These are phyloP conservation scores for Adansonia madagascariensis DNA, from an alignment of 441 rosid genomes.

Conservation along the genomic window DNA sequence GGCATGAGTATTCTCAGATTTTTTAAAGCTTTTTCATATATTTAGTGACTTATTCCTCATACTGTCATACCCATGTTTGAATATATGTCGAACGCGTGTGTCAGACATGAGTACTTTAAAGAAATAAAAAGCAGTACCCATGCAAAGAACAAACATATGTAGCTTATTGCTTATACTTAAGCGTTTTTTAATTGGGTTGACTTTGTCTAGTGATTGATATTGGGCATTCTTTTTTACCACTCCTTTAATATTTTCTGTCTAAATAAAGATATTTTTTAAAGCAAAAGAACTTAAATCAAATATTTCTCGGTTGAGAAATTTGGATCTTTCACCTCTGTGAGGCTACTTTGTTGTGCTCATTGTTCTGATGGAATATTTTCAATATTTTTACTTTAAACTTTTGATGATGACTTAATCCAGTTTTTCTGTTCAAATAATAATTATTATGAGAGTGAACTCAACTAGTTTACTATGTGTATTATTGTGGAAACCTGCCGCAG, in stretches of 20 bases:
- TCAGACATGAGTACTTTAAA: not conserved
- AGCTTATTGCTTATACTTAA: not conserved
- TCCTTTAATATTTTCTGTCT: not conserved
- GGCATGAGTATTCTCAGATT: not conserved
- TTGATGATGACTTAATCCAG: not conserved
- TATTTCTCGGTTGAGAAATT: not conserved
- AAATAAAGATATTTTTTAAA: not conserved
- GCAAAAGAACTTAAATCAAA: not conserved
- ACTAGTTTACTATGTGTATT: not conserved
- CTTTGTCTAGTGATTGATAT: not conserved
- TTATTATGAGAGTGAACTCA: not conserved
- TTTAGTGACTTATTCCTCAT: slow-evolving; percentile 32
- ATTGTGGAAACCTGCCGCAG: not conserved
- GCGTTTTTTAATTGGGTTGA: not conserved
- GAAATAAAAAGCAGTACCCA: not conserved
- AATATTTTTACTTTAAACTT: not conserved
- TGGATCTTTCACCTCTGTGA: not conserved
- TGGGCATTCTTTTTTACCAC: not conserved
- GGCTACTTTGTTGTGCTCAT: not conserved
- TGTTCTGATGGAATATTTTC: not conserved
- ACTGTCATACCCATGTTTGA: not conserved
- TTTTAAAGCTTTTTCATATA: not conserved
- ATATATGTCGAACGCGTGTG: not conserved
- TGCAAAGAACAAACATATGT: not conserved
- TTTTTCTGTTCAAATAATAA: not conserved